Evolutionary conservation across 176 grass and related monocot genomes (phyloP), one percentile per base, ranked within the genome.

Genomic region (Puya raimondii): DNA sequence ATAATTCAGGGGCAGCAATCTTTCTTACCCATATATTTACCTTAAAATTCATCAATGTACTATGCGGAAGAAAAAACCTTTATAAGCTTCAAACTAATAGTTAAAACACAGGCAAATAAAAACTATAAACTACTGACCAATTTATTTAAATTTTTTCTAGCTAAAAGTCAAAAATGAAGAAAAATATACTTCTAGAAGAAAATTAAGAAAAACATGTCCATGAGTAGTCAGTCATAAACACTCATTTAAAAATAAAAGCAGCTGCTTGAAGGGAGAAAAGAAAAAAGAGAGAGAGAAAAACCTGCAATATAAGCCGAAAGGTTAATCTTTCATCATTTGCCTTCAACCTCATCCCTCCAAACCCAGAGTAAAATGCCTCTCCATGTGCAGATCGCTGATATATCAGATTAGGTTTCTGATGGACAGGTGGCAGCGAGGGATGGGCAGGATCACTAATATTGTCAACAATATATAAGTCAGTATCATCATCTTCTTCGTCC

Each of bases 301-400:
- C 95, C 95, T 99, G 90, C 64, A 99, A 83, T 18, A 87, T 87
- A 53, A 99, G 82, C 48, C 72, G 80, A 21, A 86, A 76, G 74
- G 89, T 94, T 18, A 56, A 68, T 72, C 87, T 93, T 72, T 99
- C 95, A 76, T 99, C 81, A 71, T 69, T 63, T 66, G 84, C 33
- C 80, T 76, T 99, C 63, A 71, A 81, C 79, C 80, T 70, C 71
- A 80, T 85, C 26, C 82, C 82, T 67, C 78, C 75, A 65, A 78
- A 85, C 26, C 80, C 74, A 71, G 83, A 74, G 78, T 70, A 50
- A 74, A 72, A 72, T 72, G 87, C 70, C 63, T 65, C 81, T 5
- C 69, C 51, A 84, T 76, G 80, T 72, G 78, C 16, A 73, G 85
- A 81, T 51, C 80, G 90, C 12, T 85, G 76, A 51, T 77, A 71